These are phyloP conservation scores for Claviceps humidiphila DNA, from an alignment of 2,329 filamentous ascomycete species.

Conservation along the genomic window DNA sequence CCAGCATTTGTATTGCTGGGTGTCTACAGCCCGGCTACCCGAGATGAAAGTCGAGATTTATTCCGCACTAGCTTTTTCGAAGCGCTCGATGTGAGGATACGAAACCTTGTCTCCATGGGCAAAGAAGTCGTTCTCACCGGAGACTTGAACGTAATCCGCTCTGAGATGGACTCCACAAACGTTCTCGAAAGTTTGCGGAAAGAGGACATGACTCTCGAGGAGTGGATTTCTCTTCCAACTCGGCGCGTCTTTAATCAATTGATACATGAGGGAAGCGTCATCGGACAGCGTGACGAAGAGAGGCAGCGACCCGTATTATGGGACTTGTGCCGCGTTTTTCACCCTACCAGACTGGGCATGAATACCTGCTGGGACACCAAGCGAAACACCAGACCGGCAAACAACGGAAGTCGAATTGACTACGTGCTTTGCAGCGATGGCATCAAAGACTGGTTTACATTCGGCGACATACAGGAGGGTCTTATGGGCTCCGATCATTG, in stretches of 20 bases:
- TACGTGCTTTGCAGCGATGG: slow-evolving; percentile 74
- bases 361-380: slow-evolving; percentile 96
- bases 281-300: slow-evolving; percentile 52
- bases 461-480: slow-evolving; percentile 82
- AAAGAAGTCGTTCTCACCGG: slow-evolving; percentile 79
- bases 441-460: slow-evolving; percentile 68
- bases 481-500: slow-evolving; percentile 94
- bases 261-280: slow-evolving; percentile 57
- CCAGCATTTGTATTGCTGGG: slow-evolving; percentile 88
- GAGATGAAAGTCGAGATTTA: slow-evolving; percentile 69
- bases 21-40: slow-evolving; percentile 81
- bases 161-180: slow-evolving; percentile 64
- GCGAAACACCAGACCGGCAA: slow-evolving; percentile 88
- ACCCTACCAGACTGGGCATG: slow-evolving; percentile 74
- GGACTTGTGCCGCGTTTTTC: slow-evolving; percentile 73
- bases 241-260: slow-evolving; percentile 76
- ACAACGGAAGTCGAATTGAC: slow-evolving; percentile 86
- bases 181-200: slow-evolving; percentile 59
- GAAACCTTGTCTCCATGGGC: slow-evolving; percentile 67
- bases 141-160: slow-evolving; percentile 68
- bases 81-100: slow-evolving; percentile 68
- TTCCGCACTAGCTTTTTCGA: slow-evolving; percentile 73
- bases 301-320: slow-evolving; percentile 61
- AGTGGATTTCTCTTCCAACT: slow-evolving; percentile 60
- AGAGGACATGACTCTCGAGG: slow-evolving; percentile 50